Evolutionary conservation across 257 asterid genomes (phyloP).

Genomic region (Anisodus acutangulus): DNA sequence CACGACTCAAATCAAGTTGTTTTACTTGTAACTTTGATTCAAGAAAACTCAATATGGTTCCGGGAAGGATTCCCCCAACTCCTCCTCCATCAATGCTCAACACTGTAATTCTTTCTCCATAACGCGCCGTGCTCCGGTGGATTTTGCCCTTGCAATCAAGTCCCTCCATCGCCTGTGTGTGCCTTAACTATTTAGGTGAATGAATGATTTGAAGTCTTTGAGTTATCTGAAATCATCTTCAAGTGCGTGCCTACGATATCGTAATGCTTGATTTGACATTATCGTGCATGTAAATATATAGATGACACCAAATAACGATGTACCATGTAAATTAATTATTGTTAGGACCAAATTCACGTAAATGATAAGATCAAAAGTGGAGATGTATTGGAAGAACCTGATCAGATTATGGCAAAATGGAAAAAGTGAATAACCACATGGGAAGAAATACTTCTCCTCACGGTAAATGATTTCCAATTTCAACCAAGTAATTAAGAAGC

Average conservation of each 20-base stretch:
- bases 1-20: neutral
- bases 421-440: neutral
- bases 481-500: constrained; percentile 6
- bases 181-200: neutral
- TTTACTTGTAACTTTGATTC: constrained; percentile 54
- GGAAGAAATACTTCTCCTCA: neutral
- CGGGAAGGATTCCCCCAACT: constrained; percentile 58
- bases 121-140: neutral
- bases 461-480: constrained; percentile 7
- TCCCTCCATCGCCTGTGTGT: neutral
- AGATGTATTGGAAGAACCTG: neutral
- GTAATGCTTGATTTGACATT: neutral
- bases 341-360: neutral
- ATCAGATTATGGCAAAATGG: neutral
- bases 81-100: constrained; percentile 72
- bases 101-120: constrained; percentile 47
- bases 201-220: neutral
- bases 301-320: neutral
- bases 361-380: neutral
- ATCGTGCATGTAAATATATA: neutral
- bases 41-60: constrained; percentile 46
- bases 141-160: neutral
- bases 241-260: neutral
- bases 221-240: neutral
- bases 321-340: neutral